Conservation (phyloP, 2,329 filamentous ascomycete species). For the Fusarium sulawesiense region DNA sequence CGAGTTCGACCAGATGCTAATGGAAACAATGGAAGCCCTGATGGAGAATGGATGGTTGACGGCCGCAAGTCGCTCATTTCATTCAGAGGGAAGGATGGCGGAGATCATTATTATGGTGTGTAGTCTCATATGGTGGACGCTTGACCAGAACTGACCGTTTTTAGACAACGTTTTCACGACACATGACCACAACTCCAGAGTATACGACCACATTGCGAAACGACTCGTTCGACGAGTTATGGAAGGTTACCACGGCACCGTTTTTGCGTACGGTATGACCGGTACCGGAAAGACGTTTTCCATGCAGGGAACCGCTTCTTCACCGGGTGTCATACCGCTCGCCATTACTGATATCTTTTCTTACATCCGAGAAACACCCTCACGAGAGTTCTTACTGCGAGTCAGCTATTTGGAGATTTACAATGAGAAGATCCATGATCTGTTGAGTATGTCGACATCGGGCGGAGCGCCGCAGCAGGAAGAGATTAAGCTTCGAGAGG, state of each 20-base stretch:
- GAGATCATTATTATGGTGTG: slow-evolving; percentile 92
- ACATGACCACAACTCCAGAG: slow-evolving; percentile 91
- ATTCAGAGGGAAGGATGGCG: slow-evolving; percentile 88
- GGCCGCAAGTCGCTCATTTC: slow-evolving; percentile 83
- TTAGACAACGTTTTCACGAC: slow-evolving; percentile 96
- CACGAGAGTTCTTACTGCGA: slow-evolving; percentile 90
- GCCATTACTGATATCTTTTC: slow-evolving; percentile 99
- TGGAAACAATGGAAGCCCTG: slow-evolving; percentile 69
- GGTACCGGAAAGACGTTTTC: slow-evolving; percentile 99
- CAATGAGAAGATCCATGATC: slow-evolving; percentile 96
- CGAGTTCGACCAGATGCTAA: slow-evolving; percentile 86
- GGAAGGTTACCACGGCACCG: slow-evolving; percentile 98
- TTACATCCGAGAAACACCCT: slow-evolving; percentile 96
- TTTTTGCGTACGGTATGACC: slow-evolving; percentile 99
- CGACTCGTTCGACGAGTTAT: slow-evolving; percentile 94
- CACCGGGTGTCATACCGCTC: slow-evolving; percentile 94
- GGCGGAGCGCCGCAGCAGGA: slow-evolving; percentile 73
- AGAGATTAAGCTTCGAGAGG: slow-evolving; percentile 96
- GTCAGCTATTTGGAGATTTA: slow-evolving; percentile 99
- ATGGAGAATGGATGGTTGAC: slow-evolving; percentile 93
- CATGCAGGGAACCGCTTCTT: slow-evolving; percentile 97
- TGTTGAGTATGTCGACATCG: slow-evolving; percentile 79
- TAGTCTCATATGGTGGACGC: background rate
- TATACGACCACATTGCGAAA: slow-evolving; percentile 95
- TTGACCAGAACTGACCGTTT: slow-evolving; percentile 32